Base-by-base conservation (phyloP, 1,284 basidiomycete genomes). In the Ganoderma boninense region DNA sequence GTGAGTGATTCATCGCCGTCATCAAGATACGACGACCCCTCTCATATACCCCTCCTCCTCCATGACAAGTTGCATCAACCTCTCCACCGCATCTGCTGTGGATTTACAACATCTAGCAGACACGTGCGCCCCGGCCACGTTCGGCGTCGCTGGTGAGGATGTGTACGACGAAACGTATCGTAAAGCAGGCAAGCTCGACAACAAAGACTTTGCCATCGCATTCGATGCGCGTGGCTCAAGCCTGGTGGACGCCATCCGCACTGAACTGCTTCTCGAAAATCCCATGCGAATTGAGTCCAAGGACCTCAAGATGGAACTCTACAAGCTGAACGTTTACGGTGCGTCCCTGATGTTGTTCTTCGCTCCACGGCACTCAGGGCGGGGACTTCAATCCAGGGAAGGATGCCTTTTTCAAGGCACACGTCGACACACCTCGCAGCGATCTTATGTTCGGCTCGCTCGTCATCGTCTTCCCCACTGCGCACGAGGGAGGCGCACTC, bases 401-500 rank as follows among this genome's bases (percentile, higher is more conserved):
- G 7, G 74, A 73, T 2, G 73, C 74, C 1, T 79, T 79, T 69
- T 79, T 78, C 73, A 78, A 79, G 65, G n/a, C 77, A 2, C 77
- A 79, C 59, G 64, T 72, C 4, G 79, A 79, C 54, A 78, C 77
- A 0, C 77, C 77, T 7, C 74, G 74, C 6, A 67, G 68, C 62
- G 66, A 76, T 35, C 63, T 57, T 13, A 76, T 77, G 77, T 77
- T 86, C 63, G 85, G 82, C n/a, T 86, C 85, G 1, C 82, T 86
- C 16, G 82, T 87, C 23, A 67, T 86, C 59, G 71, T 84, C 10
- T 80, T 80, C 69, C 83, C 83, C 20, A 84, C 84, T 0, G 18
- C 74, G 0, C 83, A 87, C 67, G 78, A 82, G 69, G 85, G 86
- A 10, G 85, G 84, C 1, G 68, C 72, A 1, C 77, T 87, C 6